Base-by-base conservation (phyloP, 208 protist genomes). In the Crithidia brevicula region DNA sequence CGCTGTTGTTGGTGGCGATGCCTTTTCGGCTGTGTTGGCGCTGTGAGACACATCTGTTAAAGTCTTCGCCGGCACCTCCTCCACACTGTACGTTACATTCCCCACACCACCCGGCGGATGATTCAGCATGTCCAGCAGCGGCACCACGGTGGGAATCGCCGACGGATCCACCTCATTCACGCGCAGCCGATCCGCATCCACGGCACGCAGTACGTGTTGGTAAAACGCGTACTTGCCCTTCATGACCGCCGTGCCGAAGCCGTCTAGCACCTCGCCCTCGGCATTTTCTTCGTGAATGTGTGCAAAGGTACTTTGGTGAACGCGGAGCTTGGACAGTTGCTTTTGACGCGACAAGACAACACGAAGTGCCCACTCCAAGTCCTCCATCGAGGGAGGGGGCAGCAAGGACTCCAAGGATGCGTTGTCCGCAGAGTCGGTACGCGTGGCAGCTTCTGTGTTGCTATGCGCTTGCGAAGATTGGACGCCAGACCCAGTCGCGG, bases 291-390 rank as follows among this genome's bases (percentile, higher is more conserved):
- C 30, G 5, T 45, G 69, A 13, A 68, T 51, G 4, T 51, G 57
- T 51, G 77, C 72, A 30, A 72, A 74, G 27, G 57, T 28, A 10
- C 50, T 34, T 1, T 51, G 47, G 27, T 69, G 1, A 1, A 30
- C 23, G 5, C 83, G 72, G 10, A 85, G 50, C 13, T 63, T 22
- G 11, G 81, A 82, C 47, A 89, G 54, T 45, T 80, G 13, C 11
- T 69, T 77, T 45, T 89, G 78, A 25, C 87, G 83, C 1, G 83
- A 88, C 23, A 93, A 62, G 22, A 90, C 72, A 38, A 83, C 36
- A n/a, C 87, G 87, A 27, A 90, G 57, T 1, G 83, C 83, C 83
- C 83, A 93, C 56, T 53, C 28, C 16, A 90, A 11, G 59, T 89
- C 79, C 25, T 83, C 82, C 30, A 88, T 23, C 20, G 79, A 74